A percentile compares a stretch with the other conserved stretches of the same genome.
Evolutionary conservation across 176 grass and related monocot genomes (phyloP).

Genomic region (Eremochloa ophiuroides): DNA sequence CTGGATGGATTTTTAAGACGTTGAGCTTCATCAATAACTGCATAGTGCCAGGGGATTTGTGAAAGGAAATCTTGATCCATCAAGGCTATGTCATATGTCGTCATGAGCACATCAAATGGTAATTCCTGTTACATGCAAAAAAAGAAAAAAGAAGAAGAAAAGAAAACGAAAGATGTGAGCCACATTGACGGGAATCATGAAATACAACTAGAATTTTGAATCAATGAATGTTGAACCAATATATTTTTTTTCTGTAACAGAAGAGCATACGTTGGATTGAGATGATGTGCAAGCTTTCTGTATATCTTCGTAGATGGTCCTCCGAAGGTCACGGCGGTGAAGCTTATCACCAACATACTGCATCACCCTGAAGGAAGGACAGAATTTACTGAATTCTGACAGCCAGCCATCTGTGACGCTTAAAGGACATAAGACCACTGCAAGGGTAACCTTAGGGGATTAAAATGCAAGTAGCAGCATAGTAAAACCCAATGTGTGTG

Average conservation of each 20-base stretch:
- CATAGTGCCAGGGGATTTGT: slow-evolving; percentile 75
- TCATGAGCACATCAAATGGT: slow-evolving; percentile 71
- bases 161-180: background rate
- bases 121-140: slow-evolving; percentile 48
- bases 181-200: background rate
- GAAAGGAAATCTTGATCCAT: slow-evolving; percentile 89
- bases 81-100: slow-evolving; percentile 87
- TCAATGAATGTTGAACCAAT: background rate
- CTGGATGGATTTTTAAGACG: slow-evolving; percentile 83
- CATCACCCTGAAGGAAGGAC: slow-evolving; percentile 56
- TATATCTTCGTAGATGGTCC: slow-evolving; percentile 40
- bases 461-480: slow-evolving; percentile 13
- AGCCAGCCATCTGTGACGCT: slow-evolving; percentile 80
- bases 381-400: slow-evolving; percentile 81
- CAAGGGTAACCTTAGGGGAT: slow-evolving; percentile 5
- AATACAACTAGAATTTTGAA: no score
- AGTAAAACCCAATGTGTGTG: background rate
- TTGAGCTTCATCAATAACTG: slow-evolving; percentile 88
- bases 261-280: slow-evolving; percentile 40
- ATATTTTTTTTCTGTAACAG: background rate
- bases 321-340: slow-evolving; percentile 58
- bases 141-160: background rate
- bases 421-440: slow-evolving; percentile 91
- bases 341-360: slow-evolving; percentile 68
- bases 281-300: slow-evolving; percentile 25